Evolutionary conservation across 169 alveolate species (phyloP).

Genomic region (Eimeria acervulina): DNA sequence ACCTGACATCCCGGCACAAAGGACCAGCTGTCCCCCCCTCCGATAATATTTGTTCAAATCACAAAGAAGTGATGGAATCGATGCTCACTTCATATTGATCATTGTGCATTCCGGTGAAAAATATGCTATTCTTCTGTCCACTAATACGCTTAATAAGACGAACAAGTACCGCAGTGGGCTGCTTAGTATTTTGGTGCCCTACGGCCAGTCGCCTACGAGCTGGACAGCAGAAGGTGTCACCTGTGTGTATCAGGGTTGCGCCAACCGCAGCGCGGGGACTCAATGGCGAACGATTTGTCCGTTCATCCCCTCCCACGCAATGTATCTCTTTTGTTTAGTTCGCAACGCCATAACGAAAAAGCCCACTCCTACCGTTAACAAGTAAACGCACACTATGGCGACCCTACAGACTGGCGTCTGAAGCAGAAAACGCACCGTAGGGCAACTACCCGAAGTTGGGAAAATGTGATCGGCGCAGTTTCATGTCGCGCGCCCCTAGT

Average conservation of each 20-base stretch:
- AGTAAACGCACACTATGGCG: neutral
- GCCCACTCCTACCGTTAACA: neutral
- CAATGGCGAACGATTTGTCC: neutral
- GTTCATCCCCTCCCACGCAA: neutral
- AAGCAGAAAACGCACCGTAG: neutral
- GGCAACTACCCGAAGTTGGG: neutral
- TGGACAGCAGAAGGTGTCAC: neutral
- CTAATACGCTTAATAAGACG: neutral
- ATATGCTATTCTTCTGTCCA: neutral
- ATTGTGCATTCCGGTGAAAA: neutral
- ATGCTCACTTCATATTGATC: neutral
- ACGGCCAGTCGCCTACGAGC: neutral
- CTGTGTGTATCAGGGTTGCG: neutral
- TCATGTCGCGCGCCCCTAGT: neutral
- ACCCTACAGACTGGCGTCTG: neutral
- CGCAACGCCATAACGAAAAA: too few species aligned
- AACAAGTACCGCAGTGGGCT: neutral
- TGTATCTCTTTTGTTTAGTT: neutral
- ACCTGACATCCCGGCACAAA: neutral
- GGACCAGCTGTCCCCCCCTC: neutral
- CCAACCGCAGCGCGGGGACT: neutral
- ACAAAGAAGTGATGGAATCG: neutral
- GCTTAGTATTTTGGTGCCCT: neutral
- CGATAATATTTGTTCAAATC: neutral
- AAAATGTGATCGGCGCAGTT: neutral